A percentile compares a stretch with the other conserved stretches of the same genome.
These are phyloP conservation scores for Pichia sp. DNA, from an alignment of 1,139 yeast species.

Conservation along the genomic window DNA sequence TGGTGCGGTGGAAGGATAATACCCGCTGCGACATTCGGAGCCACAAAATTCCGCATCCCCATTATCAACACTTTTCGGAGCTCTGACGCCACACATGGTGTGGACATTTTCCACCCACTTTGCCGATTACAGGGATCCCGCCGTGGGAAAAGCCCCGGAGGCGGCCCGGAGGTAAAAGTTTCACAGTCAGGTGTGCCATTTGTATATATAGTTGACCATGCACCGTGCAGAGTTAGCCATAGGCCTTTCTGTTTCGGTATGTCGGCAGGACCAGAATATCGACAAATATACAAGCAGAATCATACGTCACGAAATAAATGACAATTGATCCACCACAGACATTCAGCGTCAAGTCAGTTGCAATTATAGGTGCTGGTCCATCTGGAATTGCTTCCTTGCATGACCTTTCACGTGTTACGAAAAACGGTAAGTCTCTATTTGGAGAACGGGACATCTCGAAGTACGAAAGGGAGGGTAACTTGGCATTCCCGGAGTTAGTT, in stretches of 20 bases:
- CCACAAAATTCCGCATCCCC: not conserved
- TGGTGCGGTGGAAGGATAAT: too few species aligned
- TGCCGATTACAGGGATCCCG: too few species aligned
- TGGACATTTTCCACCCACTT: not conserved
- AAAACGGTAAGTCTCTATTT: constrained; percentile 15
- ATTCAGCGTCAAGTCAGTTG: constrained; percentile 31
- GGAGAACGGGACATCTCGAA: constrained; percentile 12
- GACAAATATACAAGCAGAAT: too few species aligned
- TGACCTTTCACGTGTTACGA: constrained; percentile 27
- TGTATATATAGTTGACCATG: too few species aligned
- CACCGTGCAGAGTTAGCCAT: too few species aligned
- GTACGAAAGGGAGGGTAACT: constrained; percentile 31
- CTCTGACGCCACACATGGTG: not conserved
- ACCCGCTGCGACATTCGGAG: not conserved
- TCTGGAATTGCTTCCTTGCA: constrained; percentile 46
- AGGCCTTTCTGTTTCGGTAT: too few species aligned
- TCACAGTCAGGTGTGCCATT: too few species aligned
- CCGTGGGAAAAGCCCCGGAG: too few species aligned
- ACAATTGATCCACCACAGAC: not conserved
- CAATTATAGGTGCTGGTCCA: constrained; percentile 52
- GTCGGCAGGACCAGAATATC: too few species aligned
- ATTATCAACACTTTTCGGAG: not conserved
- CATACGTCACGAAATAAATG: too few species aligned
- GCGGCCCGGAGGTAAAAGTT: too few species aligned
- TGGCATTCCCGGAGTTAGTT: constrained; percentile 31